Percentiles rank a stretch among this genome's conserved stretches.
phyloP scores from a whole-genome alignment of 2,329 filamentous ascomycete species.

The Neonectria faginata region DNA sequence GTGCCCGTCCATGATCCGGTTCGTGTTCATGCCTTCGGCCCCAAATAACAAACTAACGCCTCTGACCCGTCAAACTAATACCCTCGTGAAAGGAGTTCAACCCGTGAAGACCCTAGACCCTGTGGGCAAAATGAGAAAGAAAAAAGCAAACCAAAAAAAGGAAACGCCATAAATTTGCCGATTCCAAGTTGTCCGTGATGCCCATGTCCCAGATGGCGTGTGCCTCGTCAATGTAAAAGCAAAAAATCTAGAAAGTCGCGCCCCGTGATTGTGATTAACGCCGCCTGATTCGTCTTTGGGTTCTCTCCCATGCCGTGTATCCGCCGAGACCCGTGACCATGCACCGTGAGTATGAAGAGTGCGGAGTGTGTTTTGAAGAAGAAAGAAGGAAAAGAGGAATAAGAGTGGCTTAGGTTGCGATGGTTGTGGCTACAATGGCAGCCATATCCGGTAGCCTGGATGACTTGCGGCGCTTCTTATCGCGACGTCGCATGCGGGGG shows the following conservation, averaged over 20 bases:
- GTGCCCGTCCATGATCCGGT: slow-evolving; percentile 1
- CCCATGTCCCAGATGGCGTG: slow-evolving; percentile 28
- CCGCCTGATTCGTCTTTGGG: slow-evolving; percentile 28
- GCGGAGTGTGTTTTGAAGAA: not conserved
- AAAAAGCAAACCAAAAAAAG: slow-evolving; percentile 1
- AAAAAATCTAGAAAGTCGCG: slow-evolving; percentile 20
- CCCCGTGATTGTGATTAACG: slow-evolving; percentile 34
- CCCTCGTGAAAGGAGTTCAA: not conserved
- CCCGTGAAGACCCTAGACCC: not conserved
- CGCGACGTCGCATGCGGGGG: slow-evolving; percentile 45
- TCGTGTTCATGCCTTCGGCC: not conserved
- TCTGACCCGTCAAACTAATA: not conserved
- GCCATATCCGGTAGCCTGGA: slow-evolving; percentile 23
- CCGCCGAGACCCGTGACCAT: slow-evolving; percentile 22
- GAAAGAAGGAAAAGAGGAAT: not conserved
- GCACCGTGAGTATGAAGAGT: slow-evolving; percentile 21
- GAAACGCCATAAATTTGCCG: slow-evolving; percentile 31
- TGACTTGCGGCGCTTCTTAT: slow-evolving; percentile 37
- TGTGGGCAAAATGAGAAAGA: not conserved
- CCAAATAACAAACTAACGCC: slow-evolving; percentile 9
- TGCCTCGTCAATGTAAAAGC: slow-evolving; percentile 41
- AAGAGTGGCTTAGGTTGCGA: slow-evolving; percentile 9
- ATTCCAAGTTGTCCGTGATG: slow-evolving; percentile 5
- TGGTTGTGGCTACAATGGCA: slow-evolving; percentile 3
- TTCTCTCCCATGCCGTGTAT: slow-evolving; percentile 17